A percentile compares a stretch with the other conserved stretches of the same genome.
These are phyloP conservation scores for Suhomyces coccinellae DNA, from an alignment of 1,139 yeast genomes.

Conservation along the genomic window DNA sequence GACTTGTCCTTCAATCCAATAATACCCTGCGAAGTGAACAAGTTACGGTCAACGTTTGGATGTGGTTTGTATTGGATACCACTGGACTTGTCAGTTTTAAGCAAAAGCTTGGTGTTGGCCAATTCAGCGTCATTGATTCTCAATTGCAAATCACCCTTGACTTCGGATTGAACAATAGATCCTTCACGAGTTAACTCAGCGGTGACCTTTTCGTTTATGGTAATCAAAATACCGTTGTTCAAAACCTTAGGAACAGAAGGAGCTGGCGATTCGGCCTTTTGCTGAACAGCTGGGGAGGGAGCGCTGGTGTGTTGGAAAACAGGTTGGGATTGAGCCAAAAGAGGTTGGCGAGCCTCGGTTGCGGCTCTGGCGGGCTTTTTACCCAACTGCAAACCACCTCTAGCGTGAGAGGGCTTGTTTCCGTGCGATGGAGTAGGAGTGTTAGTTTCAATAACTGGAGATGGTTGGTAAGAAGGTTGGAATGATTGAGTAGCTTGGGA, in stretches of 20 bases:
- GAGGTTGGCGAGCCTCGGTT: conserved; percentile 45
- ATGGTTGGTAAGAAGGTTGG: conserved; percentile 40
- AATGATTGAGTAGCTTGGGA: conserved; percentile 23
- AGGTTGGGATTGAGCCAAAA: conserved; percentile 34
- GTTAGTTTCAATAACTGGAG: conserved; percentile 24
- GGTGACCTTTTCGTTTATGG: conserved; percentile 73
- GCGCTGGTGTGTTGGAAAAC: conserved; percentile 23
- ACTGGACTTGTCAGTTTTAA: conserved; percentile 48
- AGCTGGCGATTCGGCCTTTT: conserved; percentile 30
- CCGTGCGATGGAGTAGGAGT: conserved; percentile 4
- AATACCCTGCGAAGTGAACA: conserved; percentile 56
- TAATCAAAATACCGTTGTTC: conserved; percentile 78
- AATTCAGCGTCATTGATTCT: conserved; percentile 74
- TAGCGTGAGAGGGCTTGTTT: conserved; percentile 40
- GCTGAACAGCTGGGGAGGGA: conserved; percentile 11
- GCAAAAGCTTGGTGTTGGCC: conserved; percentile 63
- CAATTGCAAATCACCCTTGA: conserved; percentile 88
- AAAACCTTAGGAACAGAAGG: conserved; percentile 35
- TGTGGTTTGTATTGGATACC: conserved; percentile 85
- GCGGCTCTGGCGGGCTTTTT: conserved; percentile 46
- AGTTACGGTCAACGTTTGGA: conserved; percentile 85
- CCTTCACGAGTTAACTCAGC: conserved; percentile 89
- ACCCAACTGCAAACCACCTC: conserved; percentile 82
- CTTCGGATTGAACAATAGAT: conserved; percentile 66
- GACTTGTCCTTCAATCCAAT: conserved; percentile 75